Percentiles rank a stretch among this genome's conserved stretches.
Evolutionary conservation across 805 yeast genomes (phyloP).

Genomic region (Cyberlindnera samutprakarnensis): DNA sequence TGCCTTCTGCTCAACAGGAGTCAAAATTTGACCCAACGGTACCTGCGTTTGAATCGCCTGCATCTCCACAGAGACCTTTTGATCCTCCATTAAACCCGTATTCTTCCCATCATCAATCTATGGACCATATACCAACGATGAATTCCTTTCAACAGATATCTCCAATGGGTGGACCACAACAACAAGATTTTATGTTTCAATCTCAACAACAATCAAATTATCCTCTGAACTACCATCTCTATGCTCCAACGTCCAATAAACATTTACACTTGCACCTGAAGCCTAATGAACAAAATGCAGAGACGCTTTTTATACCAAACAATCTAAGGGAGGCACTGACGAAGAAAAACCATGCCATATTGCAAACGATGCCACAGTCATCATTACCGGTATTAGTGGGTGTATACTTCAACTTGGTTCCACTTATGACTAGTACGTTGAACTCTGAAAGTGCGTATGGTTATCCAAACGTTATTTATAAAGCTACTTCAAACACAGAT

Average conservation of each 20-base stretch:
- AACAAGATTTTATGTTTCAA: conserved; percentile 8
- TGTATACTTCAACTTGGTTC: conserved; percentile 77
- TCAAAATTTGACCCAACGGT: conserved; percentile 1
- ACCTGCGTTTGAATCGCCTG: conserved; percentile 26
- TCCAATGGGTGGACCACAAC: conserved; percentile 13
- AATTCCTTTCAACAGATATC: conserved; percentile 4
- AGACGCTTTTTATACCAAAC: conserved; percentile 64
- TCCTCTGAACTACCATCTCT: conserved; percentile 75
- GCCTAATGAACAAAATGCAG: conserved; percentile 65
- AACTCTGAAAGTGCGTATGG: conserved; percentile 36
- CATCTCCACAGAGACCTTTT: conserved; percentile 4
- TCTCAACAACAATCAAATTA: conserved; percentile 25
- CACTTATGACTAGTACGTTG: conserved; percentile 52
- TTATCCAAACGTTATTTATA: conserved; percentile 56
- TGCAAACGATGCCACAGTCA: conserved; percentile 55
- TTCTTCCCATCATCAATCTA: conserved; percentile 5
- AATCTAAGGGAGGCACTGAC: conserved; percentile 65
- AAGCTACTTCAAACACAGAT: conserved; percentile 71
- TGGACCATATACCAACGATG: conserved; percentile 1
- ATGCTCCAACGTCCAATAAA: conserved; percentile 87
- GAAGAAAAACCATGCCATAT: conserved; percentile 70
- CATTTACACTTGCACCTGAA: conserved; percentile 51
- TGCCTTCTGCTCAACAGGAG: conserved; percentile 15
- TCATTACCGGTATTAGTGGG: conserved; percentile 71
- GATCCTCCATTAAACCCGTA: conserved; percentile 14